Evolutionary conservation across 2,329 filamentous ascomycete species (phyloP), one percentile per base, ranked within the genome.

Genomic region (Cladophialophora psammophila): DNA sequence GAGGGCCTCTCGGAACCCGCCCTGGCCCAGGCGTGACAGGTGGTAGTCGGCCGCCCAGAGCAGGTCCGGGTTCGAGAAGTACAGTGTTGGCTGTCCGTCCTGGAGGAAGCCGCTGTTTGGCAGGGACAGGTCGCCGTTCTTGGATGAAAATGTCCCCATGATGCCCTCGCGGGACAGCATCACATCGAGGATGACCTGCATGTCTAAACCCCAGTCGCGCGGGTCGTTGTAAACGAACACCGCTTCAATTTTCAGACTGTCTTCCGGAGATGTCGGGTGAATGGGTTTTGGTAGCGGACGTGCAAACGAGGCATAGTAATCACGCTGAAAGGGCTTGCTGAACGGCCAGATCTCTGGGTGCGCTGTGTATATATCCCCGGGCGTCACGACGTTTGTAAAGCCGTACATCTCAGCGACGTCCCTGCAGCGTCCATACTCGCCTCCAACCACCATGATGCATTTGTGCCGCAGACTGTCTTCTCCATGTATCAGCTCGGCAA

Each of bases 211-310:
- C 95, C 95, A 99, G 81, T 99, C 95, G 64, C 95, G 88, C 3
- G 95, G 94, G 78, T 98, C 95, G 77, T 97, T 96, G 85, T 94
- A 97, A 6, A 97, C 91, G 74, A 98, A 91, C 34, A 98, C 88
- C 34, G 94, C 93, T 75, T 96, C 93, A 72, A 99, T 90, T 73
- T 92, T 93, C 56, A 94, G 84, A 18, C 82, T 84, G 13, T 81
- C 80, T 20, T 65, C 55, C 12, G 71, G 68, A 0, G 78, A 78
- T 2, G 78, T 83, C 67, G 83, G 80, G 15, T 77, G 75, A 56
- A 80, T 73, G 6, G 77, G 78, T 53, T 77, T 72, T 31, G 78
- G 73, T 34, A 80, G 65, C 63, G 77, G 76, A 59, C 75, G 60
- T 68, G 80, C 69, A 79, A 82, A 75, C 6, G 60, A 48, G 72